Evolutionary conservation across 2,329 filamentous ascomycete genomes (phyloP).

Genomic region (Fusarium fracticaudum): DNA sequence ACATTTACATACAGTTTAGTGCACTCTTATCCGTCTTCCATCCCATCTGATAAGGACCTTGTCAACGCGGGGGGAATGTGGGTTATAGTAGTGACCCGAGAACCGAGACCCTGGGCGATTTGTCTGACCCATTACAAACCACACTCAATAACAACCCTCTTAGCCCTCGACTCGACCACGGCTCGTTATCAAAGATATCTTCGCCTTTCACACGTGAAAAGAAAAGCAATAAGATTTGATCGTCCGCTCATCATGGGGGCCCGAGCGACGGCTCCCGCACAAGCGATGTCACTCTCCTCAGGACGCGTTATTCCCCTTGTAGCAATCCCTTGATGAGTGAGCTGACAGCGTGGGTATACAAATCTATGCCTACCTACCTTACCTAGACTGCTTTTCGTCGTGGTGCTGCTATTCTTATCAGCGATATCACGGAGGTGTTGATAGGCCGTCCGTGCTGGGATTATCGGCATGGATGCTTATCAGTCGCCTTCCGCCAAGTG

Average conservation of each 20-base stretch:
- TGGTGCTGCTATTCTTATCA: conserved; percentile 24
- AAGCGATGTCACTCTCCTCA: conserved; percentile 24
- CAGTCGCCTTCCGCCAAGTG: conserved; percentile 23
- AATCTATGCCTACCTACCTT: not conserved
- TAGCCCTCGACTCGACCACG: not conserved
- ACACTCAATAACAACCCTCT: not conserved
- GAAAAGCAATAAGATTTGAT: conserved; percentile 20
- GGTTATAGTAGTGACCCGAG: not conserved
- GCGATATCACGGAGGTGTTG: conserved; percentile 8
- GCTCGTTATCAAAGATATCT: conserved; percentile 14
- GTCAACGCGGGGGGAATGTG: conserved; percentile 20
- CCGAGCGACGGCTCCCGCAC: not conserved
- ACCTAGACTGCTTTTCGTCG: not conserved
- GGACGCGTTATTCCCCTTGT: conserved; percentile 8
- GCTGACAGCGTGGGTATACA: conserved; percentile 4
- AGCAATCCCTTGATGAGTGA: conserved; percentile 8
- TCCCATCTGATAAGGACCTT: conserved; percentile 50
- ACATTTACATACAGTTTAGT: not conserved
- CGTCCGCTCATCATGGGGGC: not conserved
- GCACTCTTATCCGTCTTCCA: not conserved
- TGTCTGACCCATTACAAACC: conserved; percentile 36
- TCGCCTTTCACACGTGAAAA: not conserved
- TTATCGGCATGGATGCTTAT: conserved; percentile 40
- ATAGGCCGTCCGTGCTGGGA: conserved; percentile 6
- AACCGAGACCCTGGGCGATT: conserved; percentile 15